Evolutionary conservation across 306 rosid species (phyloP), one percentile per base, ranked within the genome.

Genomic region (Psophocarpus tetragonolobus): DNA sequence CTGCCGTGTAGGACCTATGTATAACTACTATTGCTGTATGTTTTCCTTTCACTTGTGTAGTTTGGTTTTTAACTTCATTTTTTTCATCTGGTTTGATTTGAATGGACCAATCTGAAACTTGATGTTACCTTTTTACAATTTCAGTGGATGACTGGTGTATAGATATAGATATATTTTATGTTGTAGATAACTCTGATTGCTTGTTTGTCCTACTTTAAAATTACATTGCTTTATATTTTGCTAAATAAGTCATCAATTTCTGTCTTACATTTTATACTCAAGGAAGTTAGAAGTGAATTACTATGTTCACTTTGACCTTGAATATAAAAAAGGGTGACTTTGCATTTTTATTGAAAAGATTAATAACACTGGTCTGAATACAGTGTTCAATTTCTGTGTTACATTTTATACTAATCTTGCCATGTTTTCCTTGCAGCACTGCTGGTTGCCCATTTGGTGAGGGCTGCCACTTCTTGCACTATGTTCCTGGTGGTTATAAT

Each of bases 371-470:
- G 38, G 30, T 27, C 15, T 81, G n/a, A n/a, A n/a, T n/a, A n/a
- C n/a, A n/a, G n/a, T n/a, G n/a, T n/a, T n/a, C n/a, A n/a, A n/a
- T n/a, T n/a, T n/a, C n/a, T n/a, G n/a, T n/a, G n/a, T n/a, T n/a
- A n/a, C n/a, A n/a, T n/a, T n/a, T n/a, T n/a, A n/a, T n/a, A n/a
- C 88, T 90, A 79, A 81, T 74, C 35, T 57, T 81, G 2, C 58
- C 66, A 29, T 84, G n/a, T 48, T 68, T 78, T 73, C 54, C 33
- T 81, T 89, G 85, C 91, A 95, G 99, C 82, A 95, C 97, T 58
- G 78, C 97, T 68, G 99, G 99, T 27, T 95, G 98, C 75, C 99
- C 98, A 12, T 95, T 95, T 81, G 99, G 99, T 21, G 99, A 95
- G 84, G 71, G 91, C 36, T 95, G 99, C 81, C 99, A 95, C 79